Conservation (phyloP, 768 basidiomycete species). For the Panus rudis region DNA sequence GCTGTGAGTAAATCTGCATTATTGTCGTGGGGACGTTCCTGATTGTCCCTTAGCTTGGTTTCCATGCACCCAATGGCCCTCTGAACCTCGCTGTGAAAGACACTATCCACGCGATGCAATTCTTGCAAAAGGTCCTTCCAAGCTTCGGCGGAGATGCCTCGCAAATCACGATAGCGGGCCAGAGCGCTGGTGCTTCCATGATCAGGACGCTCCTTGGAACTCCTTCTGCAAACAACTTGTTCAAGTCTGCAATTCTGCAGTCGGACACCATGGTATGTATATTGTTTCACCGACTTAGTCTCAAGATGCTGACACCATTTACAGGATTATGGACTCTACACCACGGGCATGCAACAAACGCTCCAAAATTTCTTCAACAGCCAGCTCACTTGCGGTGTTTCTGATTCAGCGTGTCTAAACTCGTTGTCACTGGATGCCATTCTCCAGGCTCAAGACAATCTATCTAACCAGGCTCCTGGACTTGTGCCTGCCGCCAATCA, state of each 20-base stretch:
- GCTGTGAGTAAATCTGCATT: conserved; percentile 38
- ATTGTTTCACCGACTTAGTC: background rate
- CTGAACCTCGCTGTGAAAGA: conserved; percentile 72
- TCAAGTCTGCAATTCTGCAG: conserved; percentile 74
- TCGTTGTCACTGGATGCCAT: conserved; percentile 43
- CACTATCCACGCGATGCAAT: conserved; percentile 56
- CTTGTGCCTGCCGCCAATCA: conserved; percentile 49
- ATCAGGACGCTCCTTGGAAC: conserved; percentile 69
- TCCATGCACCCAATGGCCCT: conserved; percentile 61
- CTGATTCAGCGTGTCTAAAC: conserved; percentile 43
- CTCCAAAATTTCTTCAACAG: conserved; percentile 48
- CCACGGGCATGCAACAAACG: conserved; percentile 41
- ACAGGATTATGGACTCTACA: conserved; percentile 69
- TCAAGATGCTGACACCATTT: background rate
- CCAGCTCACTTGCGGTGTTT: conserved; percentile 37
- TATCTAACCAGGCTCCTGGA: conserved; percentile 33
- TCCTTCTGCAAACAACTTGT: conserved; percentile 64
- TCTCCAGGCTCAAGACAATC: conserved; percentile 42
- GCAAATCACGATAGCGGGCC: conserved; percentile 73
- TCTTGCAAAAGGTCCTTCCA: conserved; percentile 49
- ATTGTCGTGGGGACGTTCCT: background rate
- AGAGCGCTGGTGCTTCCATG: conserved; percentile 75
- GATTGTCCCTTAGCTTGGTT: conserved; percentile 50
- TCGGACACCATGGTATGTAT: conserved; percentile 76
- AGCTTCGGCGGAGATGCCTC: conserved; percentile 60